Evolutionary conservation across 163 green algal genomes (phyloP), one percentile per base, ranked within the genome.

Genomic region (Volvox carteri): DNA sequence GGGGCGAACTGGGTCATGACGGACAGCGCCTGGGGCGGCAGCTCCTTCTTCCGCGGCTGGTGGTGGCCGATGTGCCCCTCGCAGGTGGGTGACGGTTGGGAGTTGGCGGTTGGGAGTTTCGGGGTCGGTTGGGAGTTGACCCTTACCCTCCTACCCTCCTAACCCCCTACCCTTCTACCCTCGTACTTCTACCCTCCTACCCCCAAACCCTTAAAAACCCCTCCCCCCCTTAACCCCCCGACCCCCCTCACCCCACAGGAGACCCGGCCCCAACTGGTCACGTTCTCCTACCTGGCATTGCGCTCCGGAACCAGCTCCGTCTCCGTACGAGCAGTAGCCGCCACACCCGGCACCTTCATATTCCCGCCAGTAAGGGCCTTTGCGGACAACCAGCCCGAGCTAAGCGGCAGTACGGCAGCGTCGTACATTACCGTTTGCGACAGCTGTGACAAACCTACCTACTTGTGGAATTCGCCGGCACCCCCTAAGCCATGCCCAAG

Each of bases 311-410:
- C 92, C 33, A 78, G 89, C 48, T 92, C 65, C 14, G 42, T 95
- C 30, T 75, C 67, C 28, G 91, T 96, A 79, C 42, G 50, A 6
- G 93, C 93, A 0, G 90, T 96, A 30, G 93, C 94, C 18, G 93
- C 92, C 30, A 95, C 92, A 0, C 54, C 48, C 16, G 94, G 93
- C 50, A 60, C 19, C 19, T 96, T 96, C 62, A 73, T 77, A 25
- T 73, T 95, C 56, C 94, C 94, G 0, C 92, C 94, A 18, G 83
- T 90, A 21, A 91, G 91, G 52, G 94, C 93, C 4, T 95, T 48
- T 44, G 92, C 92, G n/a, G 84, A 91, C 52, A 60, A 91, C 67
- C 94, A 96, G 85, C 93, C 93, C 4, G 93, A 91, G 86, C 77
- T 91, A 16, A 81, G 86, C 80, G 87, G 87, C 60, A 83, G 76